A percentile compares a stretch with the other conserved stretches of the same genome.
These are phyloP conservation scores for Phytopythium ostracodes DNA, from an alignment of 352 stramenopile genomes.

Conservation along the genomic window DNA sequence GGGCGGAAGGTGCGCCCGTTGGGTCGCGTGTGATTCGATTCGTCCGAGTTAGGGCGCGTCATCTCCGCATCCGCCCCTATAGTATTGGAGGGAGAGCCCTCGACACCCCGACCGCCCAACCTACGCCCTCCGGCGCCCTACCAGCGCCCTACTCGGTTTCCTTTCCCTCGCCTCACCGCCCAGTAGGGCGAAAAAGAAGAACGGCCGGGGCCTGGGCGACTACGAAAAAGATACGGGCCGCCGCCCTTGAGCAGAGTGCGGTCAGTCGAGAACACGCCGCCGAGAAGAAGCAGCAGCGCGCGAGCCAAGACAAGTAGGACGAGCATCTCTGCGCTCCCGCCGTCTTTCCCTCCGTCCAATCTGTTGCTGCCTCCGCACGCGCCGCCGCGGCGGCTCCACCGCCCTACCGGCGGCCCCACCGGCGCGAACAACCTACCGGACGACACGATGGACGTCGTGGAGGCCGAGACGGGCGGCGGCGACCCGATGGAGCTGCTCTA, in stretches of 20 bases:
- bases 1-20: too few relatives aligned
- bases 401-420: background rate
- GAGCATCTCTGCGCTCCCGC: background rate
- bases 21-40: background rate
- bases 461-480: slow-evolving; percentile 40
- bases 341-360: background rate
- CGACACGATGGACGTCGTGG: slow-evolving; percentile 43
- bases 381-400: background rate
- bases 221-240: background rate
- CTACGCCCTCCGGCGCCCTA: background rate
- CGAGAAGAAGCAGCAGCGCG: too few relatives aligned
- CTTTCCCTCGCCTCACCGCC: too few relatives aligned
- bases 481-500: slow-evolving; percentile 81
- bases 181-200: too few relatives aligned
- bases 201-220: too few relatives aligned
- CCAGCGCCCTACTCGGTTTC: background rate
- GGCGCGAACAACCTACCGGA: background rate
- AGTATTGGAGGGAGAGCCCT: too few relatives aligned
- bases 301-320: background rate
- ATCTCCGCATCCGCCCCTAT: background rate
- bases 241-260: too few relatives aligned
- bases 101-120: too few relatives aligned
- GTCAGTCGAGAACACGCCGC: too few relatives aligned
- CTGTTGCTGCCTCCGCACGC: background rate
- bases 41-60: background rate